Conservation (phyloP, 768 basidiomycete species). For the Lactifluus piperatus region DNA sequence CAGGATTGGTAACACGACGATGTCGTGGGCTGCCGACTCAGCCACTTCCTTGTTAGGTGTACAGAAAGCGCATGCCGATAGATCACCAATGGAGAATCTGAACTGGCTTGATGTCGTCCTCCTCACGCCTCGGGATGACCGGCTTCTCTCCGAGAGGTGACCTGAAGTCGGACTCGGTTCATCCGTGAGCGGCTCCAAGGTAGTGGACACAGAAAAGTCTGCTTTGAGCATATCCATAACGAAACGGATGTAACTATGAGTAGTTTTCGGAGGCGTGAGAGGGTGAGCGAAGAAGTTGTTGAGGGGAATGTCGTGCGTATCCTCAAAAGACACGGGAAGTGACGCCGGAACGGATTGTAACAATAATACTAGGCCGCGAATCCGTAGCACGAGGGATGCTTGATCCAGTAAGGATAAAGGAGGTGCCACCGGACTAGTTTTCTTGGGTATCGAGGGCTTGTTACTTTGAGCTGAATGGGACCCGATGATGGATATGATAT, state of each 20-base stretch:
- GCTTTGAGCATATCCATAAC: conserved; percentile 23
- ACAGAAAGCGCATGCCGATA: conserved; percentile 51
- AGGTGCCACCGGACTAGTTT: conserved; percentile 19
- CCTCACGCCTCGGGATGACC: conserved; percentile 3
- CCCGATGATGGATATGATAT: conserved; percentile 29
- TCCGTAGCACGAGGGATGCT: conserved; percentile 28
- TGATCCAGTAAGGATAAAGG: conserved; percentile 25
- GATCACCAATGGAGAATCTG: conserved; percentile 35
- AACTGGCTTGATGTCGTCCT: conserved; percentile 8
- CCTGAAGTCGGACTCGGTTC: neutral
- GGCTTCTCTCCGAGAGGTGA: neutral
- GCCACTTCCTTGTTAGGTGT: conserved; percentile 13
- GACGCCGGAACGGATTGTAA: conserved; percentile 27
- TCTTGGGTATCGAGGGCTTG: conserved; percentile 12
- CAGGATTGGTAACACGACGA: conserved; percentile 54
- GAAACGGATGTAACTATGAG: conserved; percentile 43
- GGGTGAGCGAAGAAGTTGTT: conserved; percentile 48
- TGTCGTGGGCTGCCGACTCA: conserved; percentile 2
- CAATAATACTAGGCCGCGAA: conserved; percentile 43
- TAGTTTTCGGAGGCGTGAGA: conserved; percentile 44
- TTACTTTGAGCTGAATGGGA: conserved; percentile 13
- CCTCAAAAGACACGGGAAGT: conserved; percentile 7
- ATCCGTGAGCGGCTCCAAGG: conserved; percentile 3
- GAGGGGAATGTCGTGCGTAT: conserved; percentile 15
- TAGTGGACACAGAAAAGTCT: conserved; percentile 14